phyloP scores from a whole-genome alignment of 2,329 filamentous ascomycete genomes.

The Rasamsonia emersonii region DNA sequence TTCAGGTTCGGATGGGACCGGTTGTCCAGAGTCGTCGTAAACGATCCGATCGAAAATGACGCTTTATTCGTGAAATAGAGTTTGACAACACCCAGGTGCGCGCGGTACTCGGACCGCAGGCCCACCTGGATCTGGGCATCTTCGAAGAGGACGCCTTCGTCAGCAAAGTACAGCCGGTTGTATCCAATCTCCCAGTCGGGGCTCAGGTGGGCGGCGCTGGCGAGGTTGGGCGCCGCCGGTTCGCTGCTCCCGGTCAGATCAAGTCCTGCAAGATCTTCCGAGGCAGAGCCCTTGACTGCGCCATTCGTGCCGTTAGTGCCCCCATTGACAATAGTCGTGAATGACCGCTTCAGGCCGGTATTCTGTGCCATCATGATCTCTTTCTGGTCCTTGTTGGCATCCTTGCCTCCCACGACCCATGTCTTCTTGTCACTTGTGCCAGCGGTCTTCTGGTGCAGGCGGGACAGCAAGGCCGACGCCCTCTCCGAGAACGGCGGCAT shows the following conservation, averaged over 20 bases:
- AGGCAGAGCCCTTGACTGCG: conserved; percentile 34
- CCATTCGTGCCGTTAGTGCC: conserved; percentile 24
- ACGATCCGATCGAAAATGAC: conserved; percentile 72
- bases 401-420: conserved; percentile 96
- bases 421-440: conserved; percentile 91
- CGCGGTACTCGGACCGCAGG: conserved; percentile 84
- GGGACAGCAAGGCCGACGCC: conserved; percentile 80
- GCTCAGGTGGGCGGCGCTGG: conserved; percentile 83
- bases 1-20: conserved; percentile 56
- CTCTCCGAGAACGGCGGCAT: conserved; percentile 98
- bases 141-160: conserved; percentile 88
- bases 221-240: conserved; percentile 67
- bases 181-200: conserved; percentile 92
- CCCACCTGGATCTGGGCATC: conserved; percentile 91
- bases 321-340: conserved; percentile 51
- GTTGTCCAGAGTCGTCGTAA: conserved; percentile 88
- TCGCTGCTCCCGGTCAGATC: conserved; percentile 59
- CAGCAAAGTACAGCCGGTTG: conserved; percentile 66
- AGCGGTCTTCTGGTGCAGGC: conserved; percentile 88
- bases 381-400: conserved; percentile 72
- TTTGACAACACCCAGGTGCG: conserved; percentile 91
- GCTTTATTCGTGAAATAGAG: conserved; percentile 96
- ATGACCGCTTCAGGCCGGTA: conserved; percentile 75
- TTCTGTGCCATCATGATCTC: conserved; percentile 76
- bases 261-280: conserved; percentile 69